Evolutionary conservation across 2,329 filamentous ascomycete species (phyloP).

Genomic region (Microcera coccophila): DNA sequence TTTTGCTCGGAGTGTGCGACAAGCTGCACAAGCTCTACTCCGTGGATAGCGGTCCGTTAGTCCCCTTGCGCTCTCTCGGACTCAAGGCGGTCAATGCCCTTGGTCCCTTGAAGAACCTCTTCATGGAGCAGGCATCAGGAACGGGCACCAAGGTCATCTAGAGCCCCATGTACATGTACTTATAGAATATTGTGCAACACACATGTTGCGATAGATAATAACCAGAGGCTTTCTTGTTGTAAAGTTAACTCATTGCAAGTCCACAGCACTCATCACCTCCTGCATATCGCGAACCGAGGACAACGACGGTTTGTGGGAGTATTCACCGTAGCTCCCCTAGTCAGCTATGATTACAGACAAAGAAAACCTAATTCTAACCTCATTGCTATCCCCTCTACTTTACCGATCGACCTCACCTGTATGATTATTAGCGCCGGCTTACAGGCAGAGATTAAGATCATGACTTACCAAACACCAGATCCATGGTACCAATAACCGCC

Average conservation of each 20-base stretch:
- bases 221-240: no score
- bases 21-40: constrained; percentile 91
- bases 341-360: constrained; percentile 42
- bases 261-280: constrained; percentile 21
- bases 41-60: constrained; percentile 72
- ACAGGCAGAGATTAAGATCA: not conserved
- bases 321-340: constrained; percentile 36
- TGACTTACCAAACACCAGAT: constrained; percentile 77
- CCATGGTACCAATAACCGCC: constrained; percentile 88
- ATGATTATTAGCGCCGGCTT: constrained; percentile 35
- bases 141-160: constrained; percentile 46
- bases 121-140: constrained; percentile 72
- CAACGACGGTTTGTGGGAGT: constrained; percentile 32
- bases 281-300: constrained; percentile 26
- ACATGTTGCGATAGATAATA: constrained; percentile 12
- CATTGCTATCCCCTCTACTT: constrained; percentile 27
- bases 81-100: constrained; percentile 71
- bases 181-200: constrained; percentile 12
- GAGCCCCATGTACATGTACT: constrained; percentile 9
- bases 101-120: constrained; percentile 71
- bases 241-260: constrained; percentile 25
- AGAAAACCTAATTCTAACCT: constrained; percentile 30
- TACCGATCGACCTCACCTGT: constrained; percentile 61
- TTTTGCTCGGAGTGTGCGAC: constrained; percentile 75
- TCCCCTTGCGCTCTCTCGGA: constrained; percentile 74